Evolutionary conservation across 1,284 basidiomycete genomes (phyloP), one percentile per base, ranked within the genome.

Genomic region (Pseudozyma sp.): DNA sequence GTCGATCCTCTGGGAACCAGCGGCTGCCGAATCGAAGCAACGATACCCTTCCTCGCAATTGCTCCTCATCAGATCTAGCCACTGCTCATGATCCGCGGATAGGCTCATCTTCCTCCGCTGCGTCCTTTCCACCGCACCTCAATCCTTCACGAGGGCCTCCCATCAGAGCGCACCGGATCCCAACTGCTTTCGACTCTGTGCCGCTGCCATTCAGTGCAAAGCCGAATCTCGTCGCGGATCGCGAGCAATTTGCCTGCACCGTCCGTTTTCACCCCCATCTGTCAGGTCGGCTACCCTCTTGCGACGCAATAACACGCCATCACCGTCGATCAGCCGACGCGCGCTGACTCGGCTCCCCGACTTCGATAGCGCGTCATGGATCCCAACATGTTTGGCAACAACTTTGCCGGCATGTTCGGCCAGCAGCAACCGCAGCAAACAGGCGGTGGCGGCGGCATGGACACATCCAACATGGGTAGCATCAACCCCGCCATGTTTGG

Each of bases 311-410:
- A 45, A 13, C 29, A 34, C 7, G 10, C n/a, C 51, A 9, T 49
- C 43, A 0, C 56, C 31, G 47, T 60, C 53, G 44, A 55, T 63
- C 59, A 58, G 59, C 59, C 29, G 52, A 59, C 60, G 66, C 60
- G 60, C 59, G 61, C 57, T 60, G 68, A 55, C 37, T 58, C 61
- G 61, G 16, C 57, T 24, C 45, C n/a, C 6, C 35, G 14, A 40
- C 33, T 56, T 56, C 48, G 4, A 17, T 30, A 44, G 70, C 61
- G 66, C 66, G 60, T 57, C 66, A 74, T 74, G 71, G 62, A 74
- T 54, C 71, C 71, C 55, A 66, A 68, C 71, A 65, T 74, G 66
- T 74, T 74, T 51, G 66, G 71, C 66, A 74, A 68, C 58, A 58
- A 66, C 48, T 68, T 68, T 66, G 71, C 71, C 55, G 66, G 54